Evolutionary conservation across 805 yeast genomes (phyloP), one percentile per base, ranked within the genome.

Genomic region (Nakazawaea populi): DNA sequence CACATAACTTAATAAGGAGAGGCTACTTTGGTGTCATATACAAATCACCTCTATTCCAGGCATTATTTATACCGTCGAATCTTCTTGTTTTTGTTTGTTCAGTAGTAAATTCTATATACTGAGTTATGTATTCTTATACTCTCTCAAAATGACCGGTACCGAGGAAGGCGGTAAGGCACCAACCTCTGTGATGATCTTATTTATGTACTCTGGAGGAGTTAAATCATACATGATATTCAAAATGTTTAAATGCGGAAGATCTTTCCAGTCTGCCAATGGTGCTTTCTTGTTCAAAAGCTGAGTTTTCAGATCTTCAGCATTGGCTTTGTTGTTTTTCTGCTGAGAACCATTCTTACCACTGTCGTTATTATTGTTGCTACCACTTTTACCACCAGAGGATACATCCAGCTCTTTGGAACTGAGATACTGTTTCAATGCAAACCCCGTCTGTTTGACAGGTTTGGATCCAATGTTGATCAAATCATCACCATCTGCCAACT

Each of bases 91-190:
- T 32, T 32, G 35, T 32, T 4, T 18, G 24, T 18, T 18, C 24
- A 18, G 24, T 18, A 18, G 24, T 18, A 18, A 18, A 18, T 18
- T 18, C 24, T 18, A 18, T 18, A 18, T 18, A 18, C 24, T 18
- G 11, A 44, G 14, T 31, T 44, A 47, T n/a, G 62, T 55, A 49
- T 65, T 61, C 67, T 89, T 89, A 68, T 92, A 94, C 68, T 94
- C 99, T 69, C 98, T 81, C 60, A 94, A 73, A 54, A 94, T 89
- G 46, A 94, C 98, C 30, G 99, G 99, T 52, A 94, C 98, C 1
- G 98, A 89, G n/a, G 96, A 87, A 42, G 99, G 96, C 9, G 99
- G 99, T 58, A 94, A 75, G 2, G 96, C 89, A 31, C 99, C 99
- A 56, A 92, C 82, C 67, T 94, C 99, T 1, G 98, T 94, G 49